phyloP scores from a whole-genome alignment of 2,329 filamentous ascomycete species.

The Colletotrichum liriopes region DNA sequence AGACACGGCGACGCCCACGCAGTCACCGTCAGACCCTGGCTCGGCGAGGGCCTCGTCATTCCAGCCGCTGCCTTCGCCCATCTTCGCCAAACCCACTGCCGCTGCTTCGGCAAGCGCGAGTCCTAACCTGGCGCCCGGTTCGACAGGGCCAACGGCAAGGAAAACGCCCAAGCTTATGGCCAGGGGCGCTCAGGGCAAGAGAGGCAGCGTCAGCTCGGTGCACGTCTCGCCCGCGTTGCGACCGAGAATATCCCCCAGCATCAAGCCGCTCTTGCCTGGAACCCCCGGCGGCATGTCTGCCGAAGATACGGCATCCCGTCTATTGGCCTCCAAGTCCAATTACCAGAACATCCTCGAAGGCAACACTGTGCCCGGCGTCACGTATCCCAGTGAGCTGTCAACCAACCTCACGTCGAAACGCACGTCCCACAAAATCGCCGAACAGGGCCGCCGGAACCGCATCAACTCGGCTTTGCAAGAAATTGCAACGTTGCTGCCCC shows the following conservation, averaged over 20 bases:
- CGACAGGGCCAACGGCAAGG: constrained; percentile 60
- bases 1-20: constrained; percentile 66
- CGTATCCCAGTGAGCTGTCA: constrained; percentile 91
- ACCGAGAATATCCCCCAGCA: constrained; percentile 93
- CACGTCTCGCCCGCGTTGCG: constrained; percentile 89
- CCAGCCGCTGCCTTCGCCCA: constrained; percentile 65
- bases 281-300: constrained; percentile 64
- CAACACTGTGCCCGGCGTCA: constrained; percentile 89
- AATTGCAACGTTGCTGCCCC: constrained; percentile 89
- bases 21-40: constrained; percentile 55
- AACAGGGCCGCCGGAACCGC: constrained; percentile 93
- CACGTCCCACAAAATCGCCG: constrained; percentile 97
- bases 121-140: constrained; percentile 74
- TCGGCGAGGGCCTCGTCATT: constrained; percentile 67
- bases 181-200: constrained; percentile 74
- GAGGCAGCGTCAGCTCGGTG: constrained; percentile 78
- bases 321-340: constrained; percentile 95
- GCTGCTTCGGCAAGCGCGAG: constrained; percentile 75
- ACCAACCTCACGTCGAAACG: constrained; percentile 96
- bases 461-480: constrained; percentile 96
- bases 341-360: constrained; percentile 98
- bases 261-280: constrained; percentile 88
- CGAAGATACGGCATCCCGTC: constrained; percentile 76
- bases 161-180: constrained; percentile 72
- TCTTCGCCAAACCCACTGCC: constrained; percentile 58